phyloP scores from a whole-genome alignment of 371 early-diverging fungal genomes.

The Syncephalastrum contaminatum region DNA sequence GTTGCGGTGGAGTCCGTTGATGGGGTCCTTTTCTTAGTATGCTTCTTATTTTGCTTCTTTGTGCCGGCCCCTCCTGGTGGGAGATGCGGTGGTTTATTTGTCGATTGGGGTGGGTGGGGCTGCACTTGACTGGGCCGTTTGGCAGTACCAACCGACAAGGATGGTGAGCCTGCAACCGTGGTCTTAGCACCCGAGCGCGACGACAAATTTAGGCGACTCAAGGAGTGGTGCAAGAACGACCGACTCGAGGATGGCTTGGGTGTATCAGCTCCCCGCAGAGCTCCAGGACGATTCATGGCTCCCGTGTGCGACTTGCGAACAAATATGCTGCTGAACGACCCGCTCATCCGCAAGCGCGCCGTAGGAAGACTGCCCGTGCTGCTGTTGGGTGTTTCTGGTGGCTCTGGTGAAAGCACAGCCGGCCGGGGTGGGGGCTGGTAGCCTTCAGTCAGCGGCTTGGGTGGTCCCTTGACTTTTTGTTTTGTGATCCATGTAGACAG shows the following conservation, averaged over 20 bases:
- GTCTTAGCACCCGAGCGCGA: conserved; percentile 1
- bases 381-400: conserved; percentile 5
- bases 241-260: conserved; percentile 8
- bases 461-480: conserved; percentile 13
- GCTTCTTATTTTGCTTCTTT: too few species aligned
- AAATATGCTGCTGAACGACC: conserved; percentile 9
- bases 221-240: conserved; percentile 7
- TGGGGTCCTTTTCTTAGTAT: not conserved
- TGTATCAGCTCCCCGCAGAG: conserved; percentile 3
- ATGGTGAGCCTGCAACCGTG: too few species aligned
- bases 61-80: too few species aligned
- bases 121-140: conserved; percentile 5
- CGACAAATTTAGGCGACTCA: conserved; percentile 8
- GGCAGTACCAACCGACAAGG: not conserved
- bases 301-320: conserved; percentile 4
- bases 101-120: conserved; percentile 2
- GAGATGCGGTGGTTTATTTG: conserved; percentile 5
- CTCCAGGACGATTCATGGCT: conserved; percentile 2
- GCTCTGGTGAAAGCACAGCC: conserved; percentile 5
- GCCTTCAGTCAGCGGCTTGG: conserved; percentile 19
- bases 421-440: conserved; percentile 17
- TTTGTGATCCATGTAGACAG: conserved; percentile 12
- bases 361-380: conserved; percentile 2
- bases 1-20: not conserved
- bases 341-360: conserved; percentile 3